Evolutionary conservation across 306 rosid species (phyloP), one percentile per base, ranked within the genome.

Genomic region (Cucurbita moschata): DNA sequence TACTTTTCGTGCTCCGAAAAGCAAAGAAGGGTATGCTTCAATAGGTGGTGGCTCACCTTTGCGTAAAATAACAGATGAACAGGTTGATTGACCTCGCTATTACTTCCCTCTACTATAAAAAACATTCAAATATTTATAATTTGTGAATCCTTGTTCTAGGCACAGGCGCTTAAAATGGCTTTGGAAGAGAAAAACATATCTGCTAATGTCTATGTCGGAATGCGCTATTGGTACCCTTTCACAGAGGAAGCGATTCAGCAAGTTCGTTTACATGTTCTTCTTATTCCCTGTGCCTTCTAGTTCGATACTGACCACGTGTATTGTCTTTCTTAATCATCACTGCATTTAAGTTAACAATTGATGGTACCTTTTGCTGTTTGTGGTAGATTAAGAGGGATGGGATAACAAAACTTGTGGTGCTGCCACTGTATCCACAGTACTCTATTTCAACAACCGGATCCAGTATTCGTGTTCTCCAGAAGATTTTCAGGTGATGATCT

Each of bases 401-500:
- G 77, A 89, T 95, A 83, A 91, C 97, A 53, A 95, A 87, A 82
- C 97, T 95, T 69, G 99, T 95, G 76, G 97, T 95, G 80, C 84
- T 95, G 74, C 99, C 99, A 51, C 85, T 95, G 19, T 95, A 95
- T 82, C 99, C 99, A 70, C 99, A 95, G 70, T 95, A 86, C 80
- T 95, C 99, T 83, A 95, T 95, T 80, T 95, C 99, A 58, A 95
- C 99, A n/a, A 95, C 99, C 57, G 99, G 99, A 79, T 95, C 99
- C 47, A 95, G 99, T 79, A 75, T 95, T 75, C 89, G 96, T 49
- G 96, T 91, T 56, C 90, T 95, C 35, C 85, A 86, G 70, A 86
- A 82, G n/a, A 66, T 81, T 52, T 91, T 91, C 89, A 86, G 96
- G 99, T 95, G 75, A 75, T 78, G 30, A 46, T 51, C 14, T 1